Conservation (phyloP, 1,284 basidiomycete species). For the Tilletia setariae region DNA sequence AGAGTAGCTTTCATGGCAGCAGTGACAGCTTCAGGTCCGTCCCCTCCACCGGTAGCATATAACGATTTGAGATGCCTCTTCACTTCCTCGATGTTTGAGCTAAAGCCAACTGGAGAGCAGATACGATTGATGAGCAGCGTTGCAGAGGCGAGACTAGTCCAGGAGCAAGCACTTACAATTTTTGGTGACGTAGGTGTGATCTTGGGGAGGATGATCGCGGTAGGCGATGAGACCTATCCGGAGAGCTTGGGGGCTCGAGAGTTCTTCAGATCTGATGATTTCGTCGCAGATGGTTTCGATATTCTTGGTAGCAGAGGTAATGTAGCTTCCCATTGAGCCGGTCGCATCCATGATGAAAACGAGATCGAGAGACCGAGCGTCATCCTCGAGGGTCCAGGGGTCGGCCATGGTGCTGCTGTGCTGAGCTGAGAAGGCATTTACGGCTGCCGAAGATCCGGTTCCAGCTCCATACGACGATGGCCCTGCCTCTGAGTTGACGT, state of each 20-base stretch:
- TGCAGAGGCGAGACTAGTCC: background rate
- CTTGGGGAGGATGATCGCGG: slow-evolving; percentile 56
- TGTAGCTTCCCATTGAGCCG: slow-evolving; percentile 53
- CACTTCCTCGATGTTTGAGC: slow-evolving; percentile 80
- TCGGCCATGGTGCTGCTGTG: background rate
- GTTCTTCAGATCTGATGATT: slow-evolving; percentile 89
- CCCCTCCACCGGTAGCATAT: slow-evolving; percentile 88
- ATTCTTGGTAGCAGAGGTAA: slow-evolving; percentile 76
- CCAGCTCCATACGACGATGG: slow-evolving; percentile 16
- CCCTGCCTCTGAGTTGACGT: background rate
- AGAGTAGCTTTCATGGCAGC: slow-evolving; percentile 77
- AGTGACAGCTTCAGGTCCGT: slow-evolving; percentile 96
- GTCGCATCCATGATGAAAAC: slow-evolving; percentile 54
- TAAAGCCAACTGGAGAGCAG: slow-evolving; percentile 72
- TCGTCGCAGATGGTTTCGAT: slow-evolving; percentile 94
- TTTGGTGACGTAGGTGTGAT: slow-evolving; percentile 68
- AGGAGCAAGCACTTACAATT: slow-evolving; percentile 52
- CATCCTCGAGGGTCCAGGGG: slow-evolving; percentile 18
- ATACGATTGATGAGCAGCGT: background rate
- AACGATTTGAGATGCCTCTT: slow-evolving; percentile 77
- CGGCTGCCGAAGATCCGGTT: slow-evolving; percentile 20
- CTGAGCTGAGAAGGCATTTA: slow-evolving; percentile 7
- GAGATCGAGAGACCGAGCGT: slow-evolving; percentile 41
- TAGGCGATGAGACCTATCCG: slow-evolving; percentile 63
- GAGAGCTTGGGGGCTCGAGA: slow-evolving; percentile 79